Conservation (phyloP, 495 filamentous ascomycete genomes). For the Annulohypoxylon moriforme region DNA sequence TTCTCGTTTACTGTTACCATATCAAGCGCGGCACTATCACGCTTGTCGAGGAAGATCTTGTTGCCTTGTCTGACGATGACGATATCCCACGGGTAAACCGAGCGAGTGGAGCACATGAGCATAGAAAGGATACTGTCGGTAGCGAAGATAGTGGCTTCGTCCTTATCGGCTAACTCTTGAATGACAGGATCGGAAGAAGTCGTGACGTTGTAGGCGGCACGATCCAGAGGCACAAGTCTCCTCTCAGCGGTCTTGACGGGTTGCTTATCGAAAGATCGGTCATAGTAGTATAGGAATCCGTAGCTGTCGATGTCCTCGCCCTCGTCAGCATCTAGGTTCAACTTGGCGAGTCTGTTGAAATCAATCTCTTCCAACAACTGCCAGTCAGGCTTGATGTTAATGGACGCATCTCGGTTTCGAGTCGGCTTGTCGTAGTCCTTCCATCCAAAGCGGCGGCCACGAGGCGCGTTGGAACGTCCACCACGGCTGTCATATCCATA, state of each 20-base stretch:
- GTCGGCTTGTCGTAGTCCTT: conserved; percentile 99
- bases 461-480: conserved; percentile 63
- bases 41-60: conserved; percentile 99
- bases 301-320: conserved; percentile 95
- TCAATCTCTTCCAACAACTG: conserved; percentile 97
- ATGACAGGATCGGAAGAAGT: conserved; percentile 96
- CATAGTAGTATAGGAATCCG: conserved; percentile 98
- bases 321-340: conserved; percentile 92
- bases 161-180: conserved; percentile 95
- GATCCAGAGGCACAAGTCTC: conserved; percentile 86
- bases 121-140: conserved; percentile 97
- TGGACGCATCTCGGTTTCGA: conserved; percentile 92
- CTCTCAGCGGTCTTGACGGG: conserved; percentile 88
- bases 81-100: conserved; percentile 97
- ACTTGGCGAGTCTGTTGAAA: conserved; percentile 91
- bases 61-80: conserved; percentile 89
- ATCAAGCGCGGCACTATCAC: conserved; percentile 90
- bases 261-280: conserved; percentile 91
- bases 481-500: conserved; percentile 71
- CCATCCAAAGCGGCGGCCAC: conserved; percentile 93
- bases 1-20: conserved; percentile 99
- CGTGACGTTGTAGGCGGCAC: conserved; percentile 96
- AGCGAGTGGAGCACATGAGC: conserved; percentile 97
- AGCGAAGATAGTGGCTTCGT: conserved; percentile 96
- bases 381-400: conserved; percentile 96